phyloP scores from a whole-genome alignment of 1,284 basidiomycete species.

The Malassezia sympodialis region DNA sequence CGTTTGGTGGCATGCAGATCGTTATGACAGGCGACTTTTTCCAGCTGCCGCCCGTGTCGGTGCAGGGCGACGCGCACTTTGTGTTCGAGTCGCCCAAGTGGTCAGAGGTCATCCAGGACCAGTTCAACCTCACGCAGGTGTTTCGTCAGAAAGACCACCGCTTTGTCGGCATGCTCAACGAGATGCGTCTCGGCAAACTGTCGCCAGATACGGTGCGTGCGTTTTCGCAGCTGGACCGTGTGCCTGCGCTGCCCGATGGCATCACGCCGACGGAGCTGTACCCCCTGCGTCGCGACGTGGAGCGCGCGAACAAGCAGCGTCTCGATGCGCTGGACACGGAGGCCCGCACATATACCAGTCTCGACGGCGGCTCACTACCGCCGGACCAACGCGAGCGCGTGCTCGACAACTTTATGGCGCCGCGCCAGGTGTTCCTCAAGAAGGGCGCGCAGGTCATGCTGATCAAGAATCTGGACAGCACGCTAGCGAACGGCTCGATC shows the following conservation, averaged over 20 bases:
- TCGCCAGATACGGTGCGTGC: slow-evolving; percentile 30
- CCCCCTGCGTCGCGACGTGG: slow-evolving; percentile 73
- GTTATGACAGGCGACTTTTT: slow-evolving; percentile 91
- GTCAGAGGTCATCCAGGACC: slow-evolving; percentile 64
- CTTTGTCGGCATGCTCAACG: slow-evolving; percentile 40
- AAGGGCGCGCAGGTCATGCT: slow-evolving; percentile 60
- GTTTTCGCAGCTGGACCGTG: slow-evolving; percentile 25
- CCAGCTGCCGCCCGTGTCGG: slow-evolving; percentile 80
- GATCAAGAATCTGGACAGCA: slow-evolving; percentile 66
- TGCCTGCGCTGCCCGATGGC: slow-evolving; percentile 24
- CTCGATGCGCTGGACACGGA: slow-evolving; percentile 49
- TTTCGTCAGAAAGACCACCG: slow-evolving; percentile 59
- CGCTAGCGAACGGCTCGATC: slow-evolving; percentile 72
- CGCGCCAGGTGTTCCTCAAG: slow-evolving; percentile 56
- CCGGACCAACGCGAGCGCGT: slow-evolving; percentile 24
- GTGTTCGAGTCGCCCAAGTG: slow-evolving; percentile 70
- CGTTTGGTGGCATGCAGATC: slow-evolving; percentile 93
- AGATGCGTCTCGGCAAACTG: slow-evolving; percentile 25
- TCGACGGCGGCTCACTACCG: slow-evolving; percentile 27
- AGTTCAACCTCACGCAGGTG: slow-evolving; percentile 77
- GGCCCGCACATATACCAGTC: slow-evolving; percentile 26
- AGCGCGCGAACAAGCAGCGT: slow-evolving; percentile 61
- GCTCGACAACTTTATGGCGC: slow-evolving; percentile 32
- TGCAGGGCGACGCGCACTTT: slow-evolving; percentile 39
- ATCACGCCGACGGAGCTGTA: slow-evolving; percentile 51